Evolutionary conservation across 73 alveolate species (phyloP).

Genomic region (Blepharisma japonicum): DNA sequence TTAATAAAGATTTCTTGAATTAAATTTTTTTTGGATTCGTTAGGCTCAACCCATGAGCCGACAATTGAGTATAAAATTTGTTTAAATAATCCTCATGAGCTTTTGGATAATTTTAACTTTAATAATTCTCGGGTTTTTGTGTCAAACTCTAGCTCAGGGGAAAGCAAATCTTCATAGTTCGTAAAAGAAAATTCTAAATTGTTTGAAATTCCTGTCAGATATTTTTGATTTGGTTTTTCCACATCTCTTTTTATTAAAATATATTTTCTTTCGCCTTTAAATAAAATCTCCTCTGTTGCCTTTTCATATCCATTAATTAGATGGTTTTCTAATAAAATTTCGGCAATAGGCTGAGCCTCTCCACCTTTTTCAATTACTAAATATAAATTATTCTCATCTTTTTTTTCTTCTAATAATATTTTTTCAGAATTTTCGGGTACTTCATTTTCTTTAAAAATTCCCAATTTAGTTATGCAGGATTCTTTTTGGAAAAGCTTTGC

Average conservation of each 20-base stretch:
- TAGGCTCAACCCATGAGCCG: slow-evolving; percentile 11
- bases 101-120: background rate
- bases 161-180: slow-evolving; percentile 3
- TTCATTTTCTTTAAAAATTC: background rate
- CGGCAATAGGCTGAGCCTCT: background rate
- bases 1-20: slow-evolving; percentile 12
- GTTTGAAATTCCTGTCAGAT: background rate
- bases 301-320: slow-evolving; percentile 2
- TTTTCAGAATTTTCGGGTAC: background rate
- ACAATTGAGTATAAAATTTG: background rate
- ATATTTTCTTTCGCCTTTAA: background rate
- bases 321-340: background rate
- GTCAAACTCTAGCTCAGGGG: background rate
- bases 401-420: background rate
- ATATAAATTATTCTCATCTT: background rate
- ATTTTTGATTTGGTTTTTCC: background rate
- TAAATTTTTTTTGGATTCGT: background rate
- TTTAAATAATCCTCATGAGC: slow-evolving; percentile 7
- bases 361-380: slow-evolving; percentile 22
- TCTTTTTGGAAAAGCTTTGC: too few relatives aligned
- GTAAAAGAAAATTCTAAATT: background rate
- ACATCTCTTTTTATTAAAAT: background rate
- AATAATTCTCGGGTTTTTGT: background rate
- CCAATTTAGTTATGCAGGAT: too few relatives aligned
- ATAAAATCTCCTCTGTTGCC: background rate